Evolutionary conservation across 495 filamentous ascomycete genomes (phyloP).

Genomic region (Penicillium pulvis): DNA sequence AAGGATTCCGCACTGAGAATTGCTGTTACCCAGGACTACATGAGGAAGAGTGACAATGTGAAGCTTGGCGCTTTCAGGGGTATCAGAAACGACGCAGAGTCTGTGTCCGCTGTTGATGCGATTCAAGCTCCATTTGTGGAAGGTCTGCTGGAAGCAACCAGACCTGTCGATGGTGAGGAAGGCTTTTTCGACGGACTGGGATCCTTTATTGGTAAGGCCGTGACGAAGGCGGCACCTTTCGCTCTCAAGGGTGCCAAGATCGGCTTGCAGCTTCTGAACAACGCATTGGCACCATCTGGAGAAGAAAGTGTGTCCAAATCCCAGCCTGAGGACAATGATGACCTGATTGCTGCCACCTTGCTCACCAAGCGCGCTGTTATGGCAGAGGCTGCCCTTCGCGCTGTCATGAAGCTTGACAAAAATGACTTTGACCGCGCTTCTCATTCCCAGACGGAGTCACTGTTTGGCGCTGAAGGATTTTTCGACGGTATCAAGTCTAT

Average conservation of each 20-base stretch:
- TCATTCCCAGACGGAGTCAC: background rate
- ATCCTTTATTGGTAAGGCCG: background rate
- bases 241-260: background rate
- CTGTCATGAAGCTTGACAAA: conserved; percentile 1
- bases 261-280: background rate
- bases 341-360: background rate
- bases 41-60: conserved; percentile 1
- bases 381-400: conserved; percentile 1
- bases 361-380: background rate
- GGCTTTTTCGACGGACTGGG: background rate
- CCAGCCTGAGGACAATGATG: background rate
- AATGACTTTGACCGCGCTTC: background rate
- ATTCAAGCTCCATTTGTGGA: background rate
- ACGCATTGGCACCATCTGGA: background rate
- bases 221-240: background rate
- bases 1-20: conserved; percentile 2
- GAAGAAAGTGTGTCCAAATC: background rate
- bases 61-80: background rate
- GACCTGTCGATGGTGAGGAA: background rate
- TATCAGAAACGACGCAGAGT: background rate
- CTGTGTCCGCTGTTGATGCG: background rate
- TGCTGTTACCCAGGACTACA: background rate
- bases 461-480: background rate
- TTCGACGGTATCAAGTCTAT: conserved; percentile 2
- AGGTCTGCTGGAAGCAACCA: background rate